A percentile compares a stretch with the other conserved stretches of the same genome.
Evolutionary conservation across 805 yeast species (phyloP).

Genomic region (Zygotorulaspora danielsina): DNA sequence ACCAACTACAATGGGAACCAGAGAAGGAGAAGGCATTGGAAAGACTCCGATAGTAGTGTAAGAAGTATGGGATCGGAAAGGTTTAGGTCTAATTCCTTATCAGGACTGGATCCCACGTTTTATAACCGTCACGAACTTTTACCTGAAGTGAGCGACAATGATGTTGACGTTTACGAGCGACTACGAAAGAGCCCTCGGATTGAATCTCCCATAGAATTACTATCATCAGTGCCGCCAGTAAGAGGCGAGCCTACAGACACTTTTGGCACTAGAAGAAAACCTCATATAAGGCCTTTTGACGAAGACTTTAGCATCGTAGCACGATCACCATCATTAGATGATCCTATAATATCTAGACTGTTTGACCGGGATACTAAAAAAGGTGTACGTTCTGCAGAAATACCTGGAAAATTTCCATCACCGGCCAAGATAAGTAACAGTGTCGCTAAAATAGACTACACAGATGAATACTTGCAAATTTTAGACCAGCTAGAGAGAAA

Average conservation of each 20-base stretch:
- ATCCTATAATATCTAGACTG: slow-evolving; percentile 25
- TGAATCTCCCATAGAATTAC: background rate
- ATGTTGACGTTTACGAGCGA: slow-evolving; percentile 2
- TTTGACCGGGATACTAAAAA: slow-evolving; percentile 13
- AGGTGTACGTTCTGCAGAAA: background rate
- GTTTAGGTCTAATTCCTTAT: slow-evolving; percentile 28
- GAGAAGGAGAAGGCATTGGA: slow-evolving; percentile 1
- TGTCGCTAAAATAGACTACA: slow-evolving; percentile 11
- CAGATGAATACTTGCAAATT: slow-evolving; percentile 21
- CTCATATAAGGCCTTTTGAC: slow-evolving; percentile 2
- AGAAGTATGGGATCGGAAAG: slow-evolving; percentile 1
- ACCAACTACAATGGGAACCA: slow-evolving; percentile 20
- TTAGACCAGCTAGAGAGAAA: slow-evolving; percentile 28
- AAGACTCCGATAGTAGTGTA: slow-evolving; percentile 4
- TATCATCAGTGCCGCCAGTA: slow-evolving; percentile 5
- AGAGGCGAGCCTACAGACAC: slow-evolving; percentile 25
- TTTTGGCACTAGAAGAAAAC: slow-evolving; percentile 19
- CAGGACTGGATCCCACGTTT: slow-evolving; percentile 24
- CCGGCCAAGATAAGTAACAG: slow-evolving; percentile 15
- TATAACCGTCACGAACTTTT: slow-evolving; percentile 27
- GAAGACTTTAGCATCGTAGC: slow-evolving; percentile 14
- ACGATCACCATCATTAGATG: slow-evolving; percentile 21
- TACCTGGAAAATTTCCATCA: slow-evolving; percentile 36
- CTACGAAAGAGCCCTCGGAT: background rate
- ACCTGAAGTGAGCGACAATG: slow-evolving; percentile 14